Conservation (phyloP, 2,329 filamentous ascomycete species). For the Microdochium trichocladiopsis region DNA sequence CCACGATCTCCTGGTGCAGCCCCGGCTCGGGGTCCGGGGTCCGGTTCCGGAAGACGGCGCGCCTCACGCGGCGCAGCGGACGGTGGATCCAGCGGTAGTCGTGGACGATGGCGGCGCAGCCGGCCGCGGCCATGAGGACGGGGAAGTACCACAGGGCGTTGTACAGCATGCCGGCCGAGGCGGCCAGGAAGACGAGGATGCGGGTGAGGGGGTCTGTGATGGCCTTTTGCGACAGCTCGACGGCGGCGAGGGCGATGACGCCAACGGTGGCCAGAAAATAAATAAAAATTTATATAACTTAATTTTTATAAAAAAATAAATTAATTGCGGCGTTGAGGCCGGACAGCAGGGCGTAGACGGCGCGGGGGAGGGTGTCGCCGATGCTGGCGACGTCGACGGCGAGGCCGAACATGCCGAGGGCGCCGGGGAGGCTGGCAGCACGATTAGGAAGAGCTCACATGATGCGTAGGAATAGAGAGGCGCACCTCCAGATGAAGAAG, state of each 20-base stretch:
- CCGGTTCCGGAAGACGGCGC: background rate
- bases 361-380: constrained; percentile 46
- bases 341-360: constrained; percentile 62
- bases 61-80: constrained; percentile 8
- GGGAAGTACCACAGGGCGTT: constrained; percentile 74
- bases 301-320: too few relatives aligned
- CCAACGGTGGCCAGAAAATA: constrained; percentile 70
- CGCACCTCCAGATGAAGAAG: constrained; percentile 58
- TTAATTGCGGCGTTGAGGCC: constrained; percentile 67
- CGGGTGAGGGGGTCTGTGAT: constrained; percentile 59
- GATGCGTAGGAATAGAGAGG: background rate
- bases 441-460: background rate
- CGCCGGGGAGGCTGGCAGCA: constrained; percentile 57
- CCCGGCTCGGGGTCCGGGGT: too few relatives aligned
- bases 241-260: constrained; percentile 62
- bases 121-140: constrained; percentile 49
- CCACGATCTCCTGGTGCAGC: too few relatives aligned
- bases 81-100: constrained; percentile 45
- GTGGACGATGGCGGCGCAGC: constrained; percentile 43
- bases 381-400: constrained; percentile 58
- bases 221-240: constrained; percentile 59
- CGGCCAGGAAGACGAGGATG: constrained; percentile 56
- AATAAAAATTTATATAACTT: too few relatives aligned
- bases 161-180: constrained; percentile 59
- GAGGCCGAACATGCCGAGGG: constrained; percentile 62